Evolutionary conservation across 1,139 yeast species (phyloP).

Genomic region (Protomyces inouyei): DNA sequence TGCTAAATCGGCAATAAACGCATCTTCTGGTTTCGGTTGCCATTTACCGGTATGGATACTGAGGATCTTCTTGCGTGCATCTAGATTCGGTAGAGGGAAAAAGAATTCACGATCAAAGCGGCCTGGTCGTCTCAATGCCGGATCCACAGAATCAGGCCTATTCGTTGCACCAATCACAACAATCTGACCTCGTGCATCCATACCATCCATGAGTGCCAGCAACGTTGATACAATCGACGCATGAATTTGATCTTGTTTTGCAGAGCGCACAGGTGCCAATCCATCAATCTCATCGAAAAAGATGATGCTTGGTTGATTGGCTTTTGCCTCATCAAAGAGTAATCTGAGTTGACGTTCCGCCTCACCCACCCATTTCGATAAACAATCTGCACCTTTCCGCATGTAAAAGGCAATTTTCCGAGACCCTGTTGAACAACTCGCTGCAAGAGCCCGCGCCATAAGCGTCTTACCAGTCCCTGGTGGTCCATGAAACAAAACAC

Average conservation of each 20-base stretch:
- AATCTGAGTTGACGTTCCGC: slow-evolving; percentile 91
- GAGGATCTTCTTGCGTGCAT: slow-evolving; percentile 72
- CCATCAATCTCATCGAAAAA: slow-evolving; percentile 98
- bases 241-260: slow-evolving; percentile 96
- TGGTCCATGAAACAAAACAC: slow-evolving; percentile 97
- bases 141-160: slow-evolving; percentile 95
- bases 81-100: slow-evolving; percentile 83
- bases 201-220: slow-evolving; percentile 96
- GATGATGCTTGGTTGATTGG: slow-evolving; percentile 91
- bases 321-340: slow-evolving; percentile 90
- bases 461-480: slow-evolving; percentile 99
- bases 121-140: slow-evolving; percentile 95
- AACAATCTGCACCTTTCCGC: slow-evolving; percentile 97
- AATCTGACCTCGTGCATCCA: slow-evolving; percentile 96
- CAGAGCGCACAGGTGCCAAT: slow-evolving; percentile 92
- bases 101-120: slow-evolving; percentile 95
- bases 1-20: slow-evolving; percentile 65
- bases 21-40: slow-evolving; percentile 63
- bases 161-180: slow-evolving; percentile 98
- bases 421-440: slow-evolving; percentile 77
- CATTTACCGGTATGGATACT: slow-evolving; percentile 84
- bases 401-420: slow-evolving; percentile 90
- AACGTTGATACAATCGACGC: slow-evolving; percentile 94
- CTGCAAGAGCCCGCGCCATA: slow-evolving; percentile 96
- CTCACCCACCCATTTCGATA: slow-evolving; percentile 98